These are phyloP conservation scores for Scopulariopsis brevicaulis DNA, from an alignment of 2,329 filamentous ascomycete genomes.

Conservation along the genomic window DNA sequence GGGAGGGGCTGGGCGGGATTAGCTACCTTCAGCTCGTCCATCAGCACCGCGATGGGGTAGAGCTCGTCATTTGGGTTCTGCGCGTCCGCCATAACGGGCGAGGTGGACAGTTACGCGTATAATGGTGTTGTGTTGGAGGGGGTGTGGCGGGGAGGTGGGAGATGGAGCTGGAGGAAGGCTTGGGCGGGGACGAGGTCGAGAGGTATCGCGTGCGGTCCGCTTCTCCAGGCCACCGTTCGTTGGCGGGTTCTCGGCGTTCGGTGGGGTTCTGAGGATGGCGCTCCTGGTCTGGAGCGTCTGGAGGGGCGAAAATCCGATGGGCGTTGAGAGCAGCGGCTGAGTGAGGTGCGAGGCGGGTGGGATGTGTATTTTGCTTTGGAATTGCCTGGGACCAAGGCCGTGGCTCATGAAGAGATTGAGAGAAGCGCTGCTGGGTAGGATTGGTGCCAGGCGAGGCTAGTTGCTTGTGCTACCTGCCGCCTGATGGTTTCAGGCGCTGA, in stretches of 20 bases:
- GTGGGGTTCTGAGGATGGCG: background rate
- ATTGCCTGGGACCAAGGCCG: background rate
- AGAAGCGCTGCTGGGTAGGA: background rate
- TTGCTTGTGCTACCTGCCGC: background rate
- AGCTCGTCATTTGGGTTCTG: conserved; percentile 93
- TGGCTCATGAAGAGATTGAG: conserved; percentile 2
- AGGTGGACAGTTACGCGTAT: conserved; percentile 18
- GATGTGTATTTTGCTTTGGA: background rate
- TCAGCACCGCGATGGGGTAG: conserved; percentile 98
- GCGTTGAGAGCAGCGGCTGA: background rate
- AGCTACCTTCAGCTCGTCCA: conserved; percentile 94
- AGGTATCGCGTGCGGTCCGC: conserved; percentile 12
- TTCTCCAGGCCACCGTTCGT: background rate
- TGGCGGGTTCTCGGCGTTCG: background rate
- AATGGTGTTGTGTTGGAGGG: conserved; percentile 3
- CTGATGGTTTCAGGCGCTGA: background rate
- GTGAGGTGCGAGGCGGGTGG: background rate
- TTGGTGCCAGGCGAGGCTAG: background rate
- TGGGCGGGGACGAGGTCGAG: conserved; percentile 7
- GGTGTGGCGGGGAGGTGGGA: conserved; percentile 2
- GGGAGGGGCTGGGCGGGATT: conserved; percentile 4
- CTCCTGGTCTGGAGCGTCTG: background rate
- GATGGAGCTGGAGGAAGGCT: conserved; percentile 2
- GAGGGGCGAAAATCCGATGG: background rate
- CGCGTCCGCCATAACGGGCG: conserved; percentile 73